Conservation (phyloP, 345 rosid genomes). For the Lenwebbia sp. region DNA sequence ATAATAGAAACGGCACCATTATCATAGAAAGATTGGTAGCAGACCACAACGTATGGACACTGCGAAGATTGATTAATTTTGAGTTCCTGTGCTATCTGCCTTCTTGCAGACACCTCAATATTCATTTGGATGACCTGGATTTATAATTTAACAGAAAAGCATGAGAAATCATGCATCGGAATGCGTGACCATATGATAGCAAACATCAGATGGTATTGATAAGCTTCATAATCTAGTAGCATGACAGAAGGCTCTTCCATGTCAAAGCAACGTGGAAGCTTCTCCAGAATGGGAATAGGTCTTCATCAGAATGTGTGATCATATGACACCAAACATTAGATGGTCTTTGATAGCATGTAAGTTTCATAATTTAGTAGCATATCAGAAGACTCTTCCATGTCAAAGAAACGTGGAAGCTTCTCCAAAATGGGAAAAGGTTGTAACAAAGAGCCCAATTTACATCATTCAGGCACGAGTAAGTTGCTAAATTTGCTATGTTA, state of each 20-base stretch:
- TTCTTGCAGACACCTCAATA: conserved; percentile 51
- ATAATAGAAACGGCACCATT: conserved; percentile 80
- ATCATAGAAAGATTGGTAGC: conserved; percentile 70
- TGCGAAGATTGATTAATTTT: conserved; percentile 74
- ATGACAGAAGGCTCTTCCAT: neutral
- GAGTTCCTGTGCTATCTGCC: conserved; percentile 65
- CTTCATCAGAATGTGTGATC: neutral
- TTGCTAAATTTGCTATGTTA: neutral
- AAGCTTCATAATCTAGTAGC: neutral
- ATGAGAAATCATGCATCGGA: neutral
- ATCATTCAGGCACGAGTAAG: neutral
- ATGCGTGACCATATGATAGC: neutral
- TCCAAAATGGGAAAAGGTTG: neutral
- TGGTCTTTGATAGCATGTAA: neutral
- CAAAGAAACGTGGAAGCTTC: neutral
- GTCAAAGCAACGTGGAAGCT: neutral
- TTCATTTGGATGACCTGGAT: conserved; percentile 72
- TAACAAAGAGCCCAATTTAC: neutral
- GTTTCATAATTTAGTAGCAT: neutral
- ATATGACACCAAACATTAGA: neutral
- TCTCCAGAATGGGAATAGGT: neutral
- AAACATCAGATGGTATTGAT: neutral
- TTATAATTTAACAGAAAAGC: neutral
- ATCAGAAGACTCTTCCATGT: neutral
- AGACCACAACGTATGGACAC: conserved; percentile 70